These are phyloP conservation scores for Microthyrium microscopicum DNA, from an alignment of 2,329 filamentous ascomycete genomes.

Conservation along the genomic window DNA sequence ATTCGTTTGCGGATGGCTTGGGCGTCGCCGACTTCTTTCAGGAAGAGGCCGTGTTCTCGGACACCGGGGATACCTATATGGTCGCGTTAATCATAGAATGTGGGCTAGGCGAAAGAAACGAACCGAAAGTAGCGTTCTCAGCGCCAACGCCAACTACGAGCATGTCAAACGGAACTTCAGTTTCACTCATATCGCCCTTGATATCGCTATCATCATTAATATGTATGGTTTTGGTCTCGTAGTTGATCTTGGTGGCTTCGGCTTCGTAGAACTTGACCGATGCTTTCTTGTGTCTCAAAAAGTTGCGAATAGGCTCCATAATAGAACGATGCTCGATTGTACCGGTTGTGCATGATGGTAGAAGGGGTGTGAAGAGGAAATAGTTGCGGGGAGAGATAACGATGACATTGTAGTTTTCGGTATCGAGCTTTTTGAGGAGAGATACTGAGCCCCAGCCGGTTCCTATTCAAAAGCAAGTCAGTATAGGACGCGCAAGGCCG, in stretches of 20 bases:
- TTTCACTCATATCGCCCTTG: slow-evolving; percentile 65
- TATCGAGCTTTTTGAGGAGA: slow-evolving; percentile 95
- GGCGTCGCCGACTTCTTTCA: slow-evolving; percentile 95
- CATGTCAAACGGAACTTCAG: slow-evolving; percentile 94
- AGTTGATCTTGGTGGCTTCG: slow-evolving; percentile 88
- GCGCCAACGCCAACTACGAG: slow-evolving; percentile 92
- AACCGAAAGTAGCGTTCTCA: slow-evolving; percentile 94
- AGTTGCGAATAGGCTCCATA: slow-evolving; percentile 96
- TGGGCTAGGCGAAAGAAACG: slow-evolving; percentile 12
- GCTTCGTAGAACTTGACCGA: slow-evolving; percentile 96
- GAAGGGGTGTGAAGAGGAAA: slow-evolving; percentile 96
- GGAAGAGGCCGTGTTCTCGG: slow-evolving; percentile 85
- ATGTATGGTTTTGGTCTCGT: slow-evolving; percentile 72
- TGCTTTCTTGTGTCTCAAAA: slow-evolving; percentile 86
- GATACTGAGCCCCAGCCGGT: slow-evolving; percentile 95
- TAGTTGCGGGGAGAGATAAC: slow-evolving; percentile 98
- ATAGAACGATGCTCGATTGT: slow-evolving; percentile 98
- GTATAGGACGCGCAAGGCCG: neutral
- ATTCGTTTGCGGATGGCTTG: slow-evolving; percentile 95
- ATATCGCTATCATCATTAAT: slow-evolving; percentile 88
- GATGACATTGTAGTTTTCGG: slow-evolving; percentile 96
- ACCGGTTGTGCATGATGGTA: slow-evolving; percentile 94
- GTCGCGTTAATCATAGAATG: neutral
- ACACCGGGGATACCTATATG: slow-evolving; percentile 67
- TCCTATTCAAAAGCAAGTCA: slow-evolving; percentile 33